Evolutionary conservation across 345 rosid species (phyloP), one percentile per base, ranked within the genome.

Genomic region (Populus deltoides): DNA sequence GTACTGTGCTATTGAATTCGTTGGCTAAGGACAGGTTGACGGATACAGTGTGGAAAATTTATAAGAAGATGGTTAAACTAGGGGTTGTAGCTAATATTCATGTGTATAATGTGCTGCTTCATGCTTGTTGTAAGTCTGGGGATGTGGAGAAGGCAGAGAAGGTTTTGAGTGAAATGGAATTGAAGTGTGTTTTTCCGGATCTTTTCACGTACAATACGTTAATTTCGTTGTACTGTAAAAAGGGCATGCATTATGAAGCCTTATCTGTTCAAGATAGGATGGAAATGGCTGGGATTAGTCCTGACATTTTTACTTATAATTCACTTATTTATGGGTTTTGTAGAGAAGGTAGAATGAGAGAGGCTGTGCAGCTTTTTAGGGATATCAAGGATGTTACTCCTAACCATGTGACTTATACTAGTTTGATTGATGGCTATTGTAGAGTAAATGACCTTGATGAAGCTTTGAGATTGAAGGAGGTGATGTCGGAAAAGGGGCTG

Each of bases 341-440:
- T 84, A 91, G 91, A 88, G 94, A 95, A 86, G 98, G 98, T 78
- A 91, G 99, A 86, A 91, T 93, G 97, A 90, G 94, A 55, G 99
- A 95, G 71, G 99, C 97, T 20, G 68, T 86, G 2, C 85, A 90
- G 87, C 82, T 92, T 43, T 91, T 92, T 75, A 89, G 86, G 68
- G 98, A 95, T 79, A 92, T 90, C 17, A 92, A 87, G 83, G 89
- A 85, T 1, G 85, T 81, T 24, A 68, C 71, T 24, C 93, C 97
- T 51, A 95, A 89, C 66, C 90, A 86, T 51, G 92, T 95, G 53
- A 93, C 98, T 1, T 95, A 87, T 70, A 91, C 92, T 75, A 92
- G 92, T 80, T 83, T 95, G 85, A 92, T 95, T 83, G 99, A 95
- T 76, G 98, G 98, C 8, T 91, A 91, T 79, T 93, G 97, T 81